Conservation (phyloP, 306 rosid genomes). For the Quercus engelmannii region DNA sequence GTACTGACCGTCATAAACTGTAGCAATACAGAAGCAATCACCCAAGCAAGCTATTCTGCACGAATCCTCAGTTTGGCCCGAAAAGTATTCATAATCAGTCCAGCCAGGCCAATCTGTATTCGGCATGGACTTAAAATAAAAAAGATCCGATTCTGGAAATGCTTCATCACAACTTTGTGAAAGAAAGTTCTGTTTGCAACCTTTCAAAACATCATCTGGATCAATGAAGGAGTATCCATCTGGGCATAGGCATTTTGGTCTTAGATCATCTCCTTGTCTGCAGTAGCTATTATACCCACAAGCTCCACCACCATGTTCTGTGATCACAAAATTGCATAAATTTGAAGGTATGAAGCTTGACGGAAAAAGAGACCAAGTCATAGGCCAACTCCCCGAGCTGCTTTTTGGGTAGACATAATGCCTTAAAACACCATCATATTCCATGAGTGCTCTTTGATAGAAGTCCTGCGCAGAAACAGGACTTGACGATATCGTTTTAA, state of each 20-base stretch:
- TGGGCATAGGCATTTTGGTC: conserved; percentile 29
- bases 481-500: neutral
- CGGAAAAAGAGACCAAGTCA: neutral
- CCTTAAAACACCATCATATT: conserved; percentile 55
- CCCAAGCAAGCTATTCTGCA: conserved; percentile 26
- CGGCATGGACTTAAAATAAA: neutral
- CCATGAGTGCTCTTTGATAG: conserved; percentile 60
- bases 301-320: too few species aligned
- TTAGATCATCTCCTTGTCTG: too few species aligned
- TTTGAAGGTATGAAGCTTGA: neutral
- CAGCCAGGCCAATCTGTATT: conserved; percentile 10
- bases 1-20: neutral
- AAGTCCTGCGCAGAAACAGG: neutral
- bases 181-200: conserved; percentile 27
- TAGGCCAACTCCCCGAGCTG: neutral
- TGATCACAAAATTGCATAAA: neutral
- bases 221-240: conserved; percentile 11
- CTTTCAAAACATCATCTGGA: conserved; percentile 18
- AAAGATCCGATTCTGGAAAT: conserved; percentile 2
- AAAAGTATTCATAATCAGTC: neutral
- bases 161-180: conserved; percentile 32
- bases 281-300: too few species aligned
- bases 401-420: conserved; percentile 39
- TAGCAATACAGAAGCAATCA: conserved; percentile 29
- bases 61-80: conserved; percentile 10